A percentile compares a stretch with the other conserved stretches of the same genome.
phyloP scores from a whole-genome alignment of 1,284 basidiomycete genomes.

The Cutaneotrichosporon sp. region DNA sequence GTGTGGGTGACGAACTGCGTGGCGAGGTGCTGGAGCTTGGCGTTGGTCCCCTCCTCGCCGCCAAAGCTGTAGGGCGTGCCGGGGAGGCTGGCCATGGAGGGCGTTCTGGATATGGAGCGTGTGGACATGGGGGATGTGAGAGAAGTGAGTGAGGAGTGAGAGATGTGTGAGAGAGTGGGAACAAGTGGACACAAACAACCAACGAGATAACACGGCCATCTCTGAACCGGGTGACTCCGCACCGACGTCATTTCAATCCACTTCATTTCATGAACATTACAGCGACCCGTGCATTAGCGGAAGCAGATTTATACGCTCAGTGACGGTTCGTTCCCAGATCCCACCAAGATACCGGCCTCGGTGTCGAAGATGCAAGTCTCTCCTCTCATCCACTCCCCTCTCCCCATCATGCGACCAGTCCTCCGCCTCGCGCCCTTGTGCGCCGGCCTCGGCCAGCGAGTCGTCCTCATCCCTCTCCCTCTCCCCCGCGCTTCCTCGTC shows the following conservation, averaged over 20 bases:
- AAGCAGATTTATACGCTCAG: neutral
- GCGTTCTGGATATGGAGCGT: neutral
- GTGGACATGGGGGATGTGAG: neutral
- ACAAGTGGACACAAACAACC: neutral
- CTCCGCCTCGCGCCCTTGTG: constrained; percentile 7
- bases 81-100: neutral
- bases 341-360: neutral
- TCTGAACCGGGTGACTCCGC: too few species aligned
- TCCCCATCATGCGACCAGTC: neutral
- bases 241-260: neutral
- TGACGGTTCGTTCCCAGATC: neutral
- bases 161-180: neutral
- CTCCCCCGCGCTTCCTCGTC: neutral
- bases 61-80: neutral
- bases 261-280: neutral
- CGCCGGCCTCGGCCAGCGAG: constrained; percentile 1
- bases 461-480: neutral
- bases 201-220: neutral
- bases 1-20: neutral
- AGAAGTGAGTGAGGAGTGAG: neutral
- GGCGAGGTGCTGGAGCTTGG: neutral
- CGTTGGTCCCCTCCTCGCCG: neutral
- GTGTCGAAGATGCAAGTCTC: neutral
- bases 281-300: neutral
- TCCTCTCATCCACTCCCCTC: neutral